Evolutionary conservation across 2,329 filamentous ascomycete genomes (phyloP).

Genomic region (Penicillium sp.): DNA sequence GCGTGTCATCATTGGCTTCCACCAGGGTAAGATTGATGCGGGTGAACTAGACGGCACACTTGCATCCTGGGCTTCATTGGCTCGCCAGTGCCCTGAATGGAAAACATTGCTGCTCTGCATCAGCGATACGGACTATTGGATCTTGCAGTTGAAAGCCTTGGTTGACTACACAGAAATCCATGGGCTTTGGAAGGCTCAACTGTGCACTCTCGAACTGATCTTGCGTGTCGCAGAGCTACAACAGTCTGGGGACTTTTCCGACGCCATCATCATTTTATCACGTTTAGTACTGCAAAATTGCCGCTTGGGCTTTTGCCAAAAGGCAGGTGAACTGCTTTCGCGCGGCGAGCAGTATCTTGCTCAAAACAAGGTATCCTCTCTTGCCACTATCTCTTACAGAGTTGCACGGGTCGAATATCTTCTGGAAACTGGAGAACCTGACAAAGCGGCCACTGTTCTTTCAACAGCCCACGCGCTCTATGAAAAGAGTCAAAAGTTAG

Average conservation of each 20-base stretch:
- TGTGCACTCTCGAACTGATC: constrained; percentile 52
- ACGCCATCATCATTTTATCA: constrained; percentile 45
- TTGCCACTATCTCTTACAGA: constrained; percentile 59
- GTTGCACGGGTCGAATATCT: constrained; percentile 74
- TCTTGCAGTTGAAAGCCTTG: constrained; percentile 53
- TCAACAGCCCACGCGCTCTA: constrained; percentile 31
- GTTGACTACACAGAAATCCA: constrained; percentile 59
- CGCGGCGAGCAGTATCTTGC: constrained; percentile 55
- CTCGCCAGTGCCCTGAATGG: constrained; percentile 46
- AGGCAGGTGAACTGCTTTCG: constrained; percentile 58
- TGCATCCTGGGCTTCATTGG: constrained; percentile 42
- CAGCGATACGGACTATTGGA: constrained; percentile 52
- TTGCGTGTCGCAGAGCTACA: constrained; percentile 50
- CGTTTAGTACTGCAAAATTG: constrained; percentile 57
- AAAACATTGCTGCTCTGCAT: constrained; percentile 45
- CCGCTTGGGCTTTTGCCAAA: constrained; percentile 60
- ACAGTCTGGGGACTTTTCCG: constrained; percentile 35
- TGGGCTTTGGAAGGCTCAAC: constrained; percentile 52
- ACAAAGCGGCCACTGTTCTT: constrained; percentile 53
- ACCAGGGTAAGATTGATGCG: constrained; percentile 30
- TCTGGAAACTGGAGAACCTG: constrained; percentile 63
- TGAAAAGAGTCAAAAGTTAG: constrained; percentile 33
- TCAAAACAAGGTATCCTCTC: constrained; percentile 42
- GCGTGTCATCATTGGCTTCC: constrained; percentile 36
- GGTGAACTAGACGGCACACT: constrained; percentile 32